Evolutionary conservation across 1,284 basidiomycete genomes (phyloP).

Genomic region (Trametes hirsuta): DNA sequence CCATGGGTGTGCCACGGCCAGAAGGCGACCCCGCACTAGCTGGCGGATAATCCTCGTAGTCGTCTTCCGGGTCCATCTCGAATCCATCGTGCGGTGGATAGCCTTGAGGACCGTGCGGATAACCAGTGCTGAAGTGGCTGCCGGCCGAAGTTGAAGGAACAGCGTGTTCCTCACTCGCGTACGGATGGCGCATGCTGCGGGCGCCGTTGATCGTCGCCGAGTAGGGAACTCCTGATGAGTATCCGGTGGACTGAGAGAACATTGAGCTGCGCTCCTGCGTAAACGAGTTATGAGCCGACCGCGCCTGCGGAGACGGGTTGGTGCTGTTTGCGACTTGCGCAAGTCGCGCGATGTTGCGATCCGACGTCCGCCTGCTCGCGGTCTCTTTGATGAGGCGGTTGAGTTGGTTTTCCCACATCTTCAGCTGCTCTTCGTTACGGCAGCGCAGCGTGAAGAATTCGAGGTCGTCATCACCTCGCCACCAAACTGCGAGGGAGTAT

Average conservation of each 20-base stretch:
- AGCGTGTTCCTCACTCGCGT: slow-evolving; percentile 28
- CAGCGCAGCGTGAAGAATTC: slow-evolving; percentile 96
- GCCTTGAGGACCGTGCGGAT: slow-evolving; percentile 52
- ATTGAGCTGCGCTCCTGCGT: slow-evolving; percentile 30
- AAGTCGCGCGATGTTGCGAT: slow-evolving; percentile 52
- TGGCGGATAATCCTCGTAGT: slow-evolving; percentile 72
- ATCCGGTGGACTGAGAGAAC: slow-evolving; percentile 32
- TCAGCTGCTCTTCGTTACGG: slow-evolving; percentile 90
- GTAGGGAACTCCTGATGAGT: slow-evolving; percentile 21
- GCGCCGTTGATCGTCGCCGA: slow-evolving; percentile 31
- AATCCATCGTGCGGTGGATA: slow-evolving; percentile 70
- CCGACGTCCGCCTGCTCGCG: slow-evolving; percentile 63
- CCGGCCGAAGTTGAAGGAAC: slow-evolving; percentile 32
- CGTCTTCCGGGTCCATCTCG: slow-evolving; percentile 69
- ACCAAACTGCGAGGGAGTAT: slow-evolving; percentile 85
- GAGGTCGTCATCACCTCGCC: slow-evolving; percentile 90
- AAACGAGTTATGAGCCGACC: slow-evolving; percentile 27
- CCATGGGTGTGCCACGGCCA: slow-evolving; percentile 72
- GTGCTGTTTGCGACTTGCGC: slow-evolving; percentile 48
- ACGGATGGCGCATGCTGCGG: slow-evolving; percentile 38
- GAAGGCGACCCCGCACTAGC: slow-evolving; percentile 52
- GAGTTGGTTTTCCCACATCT: slow-evolving; percentile 90
- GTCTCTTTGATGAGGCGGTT: slow-evolving; percentile 84
- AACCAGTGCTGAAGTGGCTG: slow-evolving; percentile 29
- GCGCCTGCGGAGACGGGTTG: slow-evolving; percentile 37